Percentiles rank a stretch among this genome's conserved stretches.
Conservation (phyloP, 2,329 filamentous ascomycete species). For the Calycina herbarum region DNA sequence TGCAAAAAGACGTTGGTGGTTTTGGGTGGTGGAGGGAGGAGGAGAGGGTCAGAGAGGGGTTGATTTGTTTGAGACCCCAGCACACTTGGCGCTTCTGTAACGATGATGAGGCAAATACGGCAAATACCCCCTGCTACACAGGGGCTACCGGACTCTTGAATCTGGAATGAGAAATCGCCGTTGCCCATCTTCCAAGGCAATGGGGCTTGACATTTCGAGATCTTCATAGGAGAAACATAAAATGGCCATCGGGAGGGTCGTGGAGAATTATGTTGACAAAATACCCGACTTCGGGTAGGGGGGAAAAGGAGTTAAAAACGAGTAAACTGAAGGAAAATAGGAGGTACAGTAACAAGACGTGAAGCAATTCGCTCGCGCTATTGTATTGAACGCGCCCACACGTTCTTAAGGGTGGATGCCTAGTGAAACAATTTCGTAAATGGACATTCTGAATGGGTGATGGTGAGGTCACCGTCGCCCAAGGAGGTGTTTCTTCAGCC, state of each 20-base stretch:
- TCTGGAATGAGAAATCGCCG: not conserved
- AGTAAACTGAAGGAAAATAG: not conserved
- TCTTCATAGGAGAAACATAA: not conserved
- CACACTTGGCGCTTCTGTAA: not conserved
- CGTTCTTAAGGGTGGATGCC: not conserved
- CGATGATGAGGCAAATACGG: not conserved
- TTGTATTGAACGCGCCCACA: too few relatives aligned
- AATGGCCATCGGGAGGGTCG: not conserved
- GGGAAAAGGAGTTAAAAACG: not conserved
- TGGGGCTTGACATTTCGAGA: not conserved
- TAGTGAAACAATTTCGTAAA: not conserved
- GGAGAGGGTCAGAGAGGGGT: constrained; percentile 10
- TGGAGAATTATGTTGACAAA: not conserved
- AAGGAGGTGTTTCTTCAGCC: not conserved
- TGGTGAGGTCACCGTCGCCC: not conserved
- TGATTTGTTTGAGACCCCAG: not conserved
- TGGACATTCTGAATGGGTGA: not conserved
- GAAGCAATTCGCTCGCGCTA: not conserved
- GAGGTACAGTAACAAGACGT: not conserved
- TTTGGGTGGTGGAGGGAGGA: not conserved
- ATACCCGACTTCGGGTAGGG: constrained; percentile 1
- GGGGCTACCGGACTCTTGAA: not conserved
- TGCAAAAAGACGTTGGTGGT: not conserved
- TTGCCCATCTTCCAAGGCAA: not conserved
- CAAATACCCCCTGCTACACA: not conserved